Percentiles rank a stretch among this genome's conserved stretches.
phyloP scores from a whole-genome alignment of 1,139 yeast species.

The Wickerhamiella pararugosa region DNA sequence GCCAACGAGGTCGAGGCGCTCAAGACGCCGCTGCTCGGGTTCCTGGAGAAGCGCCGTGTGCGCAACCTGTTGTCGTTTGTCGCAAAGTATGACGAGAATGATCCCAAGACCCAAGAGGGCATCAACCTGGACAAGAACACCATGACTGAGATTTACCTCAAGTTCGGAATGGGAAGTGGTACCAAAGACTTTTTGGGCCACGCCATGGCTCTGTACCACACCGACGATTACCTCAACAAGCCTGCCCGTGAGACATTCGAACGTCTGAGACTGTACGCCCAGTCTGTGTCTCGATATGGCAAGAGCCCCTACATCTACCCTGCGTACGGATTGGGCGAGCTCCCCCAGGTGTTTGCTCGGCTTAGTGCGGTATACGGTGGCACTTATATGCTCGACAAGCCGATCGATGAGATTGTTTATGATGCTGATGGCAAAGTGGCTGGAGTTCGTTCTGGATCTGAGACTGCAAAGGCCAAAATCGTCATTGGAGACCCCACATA shows the following conservation, averaged over 20 bases:
- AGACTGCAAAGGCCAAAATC: constrained; percentile 79
- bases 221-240: constrained; percentile 74
- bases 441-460: constrained; percentile 85
- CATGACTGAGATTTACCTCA: constrained; percentile 80
- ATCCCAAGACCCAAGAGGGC: constrained; percentile 64
- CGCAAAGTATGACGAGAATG: constrained; percentile 68
- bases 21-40: constrained; percentile 83
- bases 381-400: constrained; percentile 94
- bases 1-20: constrained; percentile 84
- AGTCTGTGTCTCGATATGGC: constrained; percentile 88
- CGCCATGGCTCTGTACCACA: constrained; percentile 95
- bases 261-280: constrained; percentile 70
- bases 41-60: constrained; percentile 93
- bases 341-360: constrained; percentile 97
- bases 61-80: constrained; percentile 81
- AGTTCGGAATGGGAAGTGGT: constrained; percentile 84
- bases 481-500: constrained; percentile 98
- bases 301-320: constrained; percentile 96
- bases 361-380: constrained; percentile 97
- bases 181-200: constrained; percentile 96
- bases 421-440: constrained; percentile 56
- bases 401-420: constrained; percentile 76
- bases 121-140: constrained; percentile 75
- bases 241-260: constrained; percentile 91
- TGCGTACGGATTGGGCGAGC: constrained; percentile 88